Percentiles rank a stretch among this genome's conserved stretches.
phyloP scores from a whole-genome alignment of 345 rosid genomes.

The Eucalyptus urophylla region DNA sequence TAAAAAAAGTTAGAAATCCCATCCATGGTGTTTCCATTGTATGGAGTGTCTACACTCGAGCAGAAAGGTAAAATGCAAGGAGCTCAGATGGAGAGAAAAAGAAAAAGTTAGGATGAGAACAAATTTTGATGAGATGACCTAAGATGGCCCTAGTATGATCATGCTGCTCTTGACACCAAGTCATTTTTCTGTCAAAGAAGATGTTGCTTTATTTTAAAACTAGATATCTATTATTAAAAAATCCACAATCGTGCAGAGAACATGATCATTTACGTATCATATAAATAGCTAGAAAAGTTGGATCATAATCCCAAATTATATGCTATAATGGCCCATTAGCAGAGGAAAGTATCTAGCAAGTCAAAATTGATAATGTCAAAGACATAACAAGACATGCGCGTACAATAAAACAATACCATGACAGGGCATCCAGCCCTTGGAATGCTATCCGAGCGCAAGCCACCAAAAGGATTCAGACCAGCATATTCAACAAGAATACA shows the following conservation, averaged over 20 bases:
- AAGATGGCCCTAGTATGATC: neutral
- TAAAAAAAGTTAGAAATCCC: neutral
- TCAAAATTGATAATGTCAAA: neutral
- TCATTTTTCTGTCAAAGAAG: neutral
- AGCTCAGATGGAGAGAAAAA: neutral
- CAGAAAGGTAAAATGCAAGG: neutral
- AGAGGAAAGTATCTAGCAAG: neutral
- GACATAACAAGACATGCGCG: neutral
- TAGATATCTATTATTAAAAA: neutral
- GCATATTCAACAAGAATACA: constrained; percentile 95
- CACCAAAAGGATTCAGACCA: constrained; percentile 96
- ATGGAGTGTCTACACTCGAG: neutral
- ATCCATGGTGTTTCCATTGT: neutral
- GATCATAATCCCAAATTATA: neutral
- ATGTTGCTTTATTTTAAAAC: neutral
- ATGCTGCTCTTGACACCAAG: neutral
- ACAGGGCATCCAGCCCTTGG: constrained; percentile 98
- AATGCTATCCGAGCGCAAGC: constrained; percentile 70
- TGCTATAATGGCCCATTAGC: neutral
- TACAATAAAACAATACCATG: constrained; percentile 37
- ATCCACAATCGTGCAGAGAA: neutral
- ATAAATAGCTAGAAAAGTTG: neutral
- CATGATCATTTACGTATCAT: neutral
- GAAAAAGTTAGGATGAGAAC: neutral
- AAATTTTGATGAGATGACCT: neutral